phyloP scores from a whole-genome alignment of 129 eudicot species.

The Lactuca sativa region DNA sequence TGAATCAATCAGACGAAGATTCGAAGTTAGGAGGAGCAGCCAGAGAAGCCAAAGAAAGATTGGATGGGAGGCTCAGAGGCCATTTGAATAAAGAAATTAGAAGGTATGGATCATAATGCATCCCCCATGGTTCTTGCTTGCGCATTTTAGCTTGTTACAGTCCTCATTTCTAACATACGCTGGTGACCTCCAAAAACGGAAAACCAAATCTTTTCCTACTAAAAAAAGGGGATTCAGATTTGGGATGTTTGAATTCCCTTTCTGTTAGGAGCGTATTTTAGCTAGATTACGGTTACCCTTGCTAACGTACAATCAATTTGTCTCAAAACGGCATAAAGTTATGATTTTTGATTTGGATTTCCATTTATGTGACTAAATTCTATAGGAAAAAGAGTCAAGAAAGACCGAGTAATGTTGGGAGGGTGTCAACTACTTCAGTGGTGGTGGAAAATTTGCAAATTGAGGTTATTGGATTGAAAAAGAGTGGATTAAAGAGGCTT shows the following conservation, averaged over 20 bases:
- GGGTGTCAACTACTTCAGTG: conserved; percentile 11
- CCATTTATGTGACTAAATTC: not conserved
- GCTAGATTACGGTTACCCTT: not conserved
- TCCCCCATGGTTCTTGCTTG: not conserved
- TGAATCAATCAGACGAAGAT: conserved; percentile 37
- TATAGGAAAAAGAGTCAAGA: conserved; percentile 26
- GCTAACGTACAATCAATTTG: not conserved
- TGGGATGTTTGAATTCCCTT: not conserved
- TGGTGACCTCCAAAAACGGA: not conserved
- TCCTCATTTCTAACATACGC: conserved; percentile 7
- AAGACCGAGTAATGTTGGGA: conserved; percentile 19
- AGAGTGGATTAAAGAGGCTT: conserved; percentile 52
- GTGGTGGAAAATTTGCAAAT: conserved; percentile 29
- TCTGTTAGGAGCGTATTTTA: not conserved
- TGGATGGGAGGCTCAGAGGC: conserved; percentile 56
- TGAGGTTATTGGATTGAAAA: conserved; percentile 48
- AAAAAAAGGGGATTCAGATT: not conserved
- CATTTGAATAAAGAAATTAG: conserved; percentile 34
- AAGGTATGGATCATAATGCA: conserved; percentile 25
- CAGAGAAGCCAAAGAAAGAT: conserved; percentile 64
- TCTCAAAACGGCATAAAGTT: not conserved
- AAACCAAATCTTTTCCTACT: not conserved
- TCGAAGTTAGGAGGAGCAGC: conserved; percentile 51
- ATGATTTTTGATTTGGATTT: not conserved
- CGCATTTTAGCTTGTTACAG: conserved; percentile 6